phyloP scores from a whole-genome alignment of 805 yeast genomes.

The Saccharomyces eubayanus region DNA sequence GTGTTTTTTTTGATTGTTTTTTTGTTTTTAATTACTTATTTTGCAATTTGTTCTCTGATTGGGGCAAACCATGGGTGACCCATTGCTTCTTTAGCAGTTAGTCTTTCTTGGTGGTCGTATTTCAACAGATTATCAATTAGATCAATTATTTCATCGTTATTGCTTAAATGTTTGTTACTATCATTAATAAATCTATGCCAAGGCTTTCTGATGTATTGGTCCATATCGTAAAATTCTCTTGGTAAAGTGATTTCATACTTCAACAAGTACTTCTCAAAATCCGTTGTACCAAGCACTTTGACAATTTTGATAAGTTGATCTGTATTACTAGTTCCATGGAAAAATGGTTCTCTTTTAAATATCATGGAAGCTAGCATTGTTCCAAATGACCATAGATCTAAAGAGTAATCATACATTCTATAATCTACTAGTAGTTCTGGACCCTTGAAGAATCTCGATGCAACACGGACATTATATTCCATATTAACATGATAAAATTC shows the following conservation, averaged over 20 bases:
- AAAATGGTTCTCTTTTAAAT: conserved; percentile 84
- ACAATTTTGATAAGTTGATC: conserved; percentile 90
- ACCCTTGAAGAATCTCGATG: conserved; percentile 85
- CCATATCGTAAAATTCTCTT: conserved; percentile 70
- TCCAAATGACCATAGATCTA: conserved; percentile 87
- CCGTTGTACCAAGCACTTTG: conserved; percentile 78
- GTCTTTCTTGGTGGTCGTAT: conserved; percentile 80
- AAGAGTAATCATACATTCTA: conserved; percentile 77
- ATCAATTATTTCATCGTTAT: conserved; percentile 55
- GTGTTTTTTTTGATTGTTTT: background rate
- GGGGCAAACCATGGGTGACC: conserved; percentile 45
- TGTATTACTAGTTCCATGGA: conserved; percentile 84
- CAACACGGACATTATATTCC: conserved; percentile 86
- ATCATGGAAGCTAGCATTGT: conserved; percentile 87
- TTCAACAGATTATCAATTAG: conserved; percentile 64
- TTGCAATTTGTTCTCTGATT: conserved; percentile 9
- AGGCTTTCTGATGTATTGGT: conserved; percentile 69
- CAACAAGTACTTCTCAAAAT: conserved; percentile 52
- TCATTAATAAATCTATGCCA: conserved; percentile 73
- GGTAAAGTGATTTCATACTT: conserved; percentile 66
- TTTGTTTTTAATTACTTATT: background rate
- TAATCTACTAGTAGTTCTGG: conserved; percentile 81
- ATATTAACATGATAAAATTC: conserved; percentile 87
- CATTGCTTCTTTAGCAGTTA: conserved; percentile 87
- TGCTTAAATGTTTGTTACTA: conserved; percentile 54